Conservation (phyloP, 2,329 filamentous ascomycete species). For the Sporothrix variecibatus region DNA sequence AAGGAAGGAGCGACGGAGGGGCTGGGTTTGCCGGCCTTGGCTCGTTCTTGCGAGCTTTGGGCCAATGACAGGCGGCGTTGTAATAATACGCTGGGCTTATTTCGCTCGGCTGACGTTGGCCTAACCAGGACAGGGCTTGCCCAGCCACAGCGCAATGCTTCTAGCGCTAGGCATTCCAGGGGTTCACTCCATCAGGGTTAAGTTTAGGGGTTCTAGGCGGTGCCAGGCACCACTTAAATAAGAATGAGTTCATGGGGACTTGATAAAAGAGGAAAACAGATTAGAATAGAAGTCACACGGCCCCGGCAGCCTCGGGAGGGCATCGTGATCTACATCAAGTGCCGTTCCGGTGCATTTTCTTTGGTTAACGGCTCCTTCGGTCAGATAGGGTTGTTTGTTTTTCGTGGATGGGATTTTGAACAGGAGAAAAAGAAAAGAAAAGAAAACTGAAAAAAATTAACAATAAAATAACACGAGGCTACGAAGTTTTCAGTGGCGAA, state of each 20-base stretch:
- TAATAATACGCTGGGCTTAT: background rate
- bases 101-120: background rate
- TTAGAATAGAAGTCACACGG: background rate
- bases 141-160: background rate
- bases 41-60: background rate
- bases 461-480: background rate
- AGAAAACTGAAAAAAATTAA: background rate
- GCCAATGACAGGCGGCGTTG: conserved; percentile 1
- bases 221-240: background rate
- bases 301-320: conserved; percentile 7
- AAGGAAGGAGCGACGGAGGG: background rate
- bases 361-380: background rate
- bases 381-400: too few species aligned
- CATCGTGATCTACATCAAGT: background rate
- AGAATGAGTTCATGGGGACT: background rate
- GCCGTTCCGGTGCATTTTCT: background rate
- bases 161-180: background rate
- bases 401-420: background rate
- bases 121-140: background rate
- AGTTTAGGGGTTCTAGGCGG: background rate
- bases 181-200: background rate
- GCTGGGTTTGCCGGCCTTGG: background rate
- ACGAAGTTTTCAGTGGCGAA: background rate
- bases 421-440: background rate
- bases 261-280: background rate